These are phyloP conservation scores for Aspergillus wentii DNA, from an alignment of 495 filamentous ascomycete species.

Conservation along the genomic window DNA sequence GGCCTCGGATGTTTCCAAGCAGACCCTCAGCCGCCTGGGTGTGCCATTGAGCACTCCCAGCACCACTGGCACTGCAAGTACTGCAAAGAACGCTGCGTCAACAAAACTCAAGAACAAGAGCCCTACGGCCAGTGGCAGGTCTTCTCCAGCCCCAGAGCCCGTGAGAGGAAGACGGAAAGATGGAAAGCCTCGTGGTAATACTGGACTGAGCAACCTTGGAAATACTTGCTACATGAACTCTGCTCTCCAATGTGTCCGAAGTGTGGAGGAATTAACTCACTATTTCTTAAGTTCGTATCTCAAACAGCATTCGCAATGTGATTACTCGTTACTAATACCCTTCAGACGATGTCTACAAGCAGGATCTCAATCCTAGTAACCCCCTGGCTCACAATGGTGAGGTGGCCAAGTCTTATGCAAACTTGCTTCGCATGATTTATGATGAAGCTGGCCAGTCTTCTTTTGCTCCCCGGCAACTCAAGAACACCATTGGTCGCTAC, in stretches of 20 bases:
- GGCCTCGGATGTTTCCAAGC: conserved; percentile 53
- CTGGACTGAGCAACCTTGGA: conserved; percentile 83
- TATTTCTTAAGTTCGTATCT: conserved; percentile 70
- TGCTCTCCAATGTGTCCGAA: conserved; percentile 86
- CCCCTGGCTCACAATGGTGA: conserved; percentile 77
- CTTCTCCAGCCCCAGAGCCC: conserved; percentile 53
- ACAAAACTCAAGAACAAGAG: conserved; percentile 33
- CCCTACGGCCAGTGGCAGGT: conserved; percentile 50
- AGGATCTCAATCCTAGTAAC: conserved; percentile 79
- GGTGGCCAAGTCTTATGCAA: conserved; percentile 76
- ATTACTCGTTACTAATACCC: conserved; percentile 5
- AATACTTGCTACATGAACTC: conserved; percentile 99
- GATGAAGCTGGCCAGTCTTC: conserved; percentile 48
- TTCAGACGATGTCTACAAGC: conserved; percentile 59
- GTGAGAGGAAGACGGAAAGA: conserved; percentile 62
- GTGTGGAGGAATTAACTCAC: conserved; percentile 82
- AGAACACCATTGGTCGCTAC: conserved; percentile 70
- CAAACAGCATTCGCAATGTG: background rate
- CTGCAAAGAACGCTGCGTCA: conserved; percentile 28
- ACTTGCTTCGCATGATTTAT: conserved; percentile 70
- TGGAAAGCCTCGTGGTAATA: conserved; percentile 63
- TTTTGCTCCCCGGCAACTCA: conserved; percentile 72
- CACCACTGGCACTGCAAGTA: conserved; percentile 27
- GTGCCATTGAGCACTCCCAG: conserved; percentile 35
- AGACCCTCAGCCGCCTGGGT: conserved; percentile 33